Evolutionary conservation across 2,329 filamentous ascomycete genomes (phyloP).

Genomic region (Elsinoe perseae): DNA sequence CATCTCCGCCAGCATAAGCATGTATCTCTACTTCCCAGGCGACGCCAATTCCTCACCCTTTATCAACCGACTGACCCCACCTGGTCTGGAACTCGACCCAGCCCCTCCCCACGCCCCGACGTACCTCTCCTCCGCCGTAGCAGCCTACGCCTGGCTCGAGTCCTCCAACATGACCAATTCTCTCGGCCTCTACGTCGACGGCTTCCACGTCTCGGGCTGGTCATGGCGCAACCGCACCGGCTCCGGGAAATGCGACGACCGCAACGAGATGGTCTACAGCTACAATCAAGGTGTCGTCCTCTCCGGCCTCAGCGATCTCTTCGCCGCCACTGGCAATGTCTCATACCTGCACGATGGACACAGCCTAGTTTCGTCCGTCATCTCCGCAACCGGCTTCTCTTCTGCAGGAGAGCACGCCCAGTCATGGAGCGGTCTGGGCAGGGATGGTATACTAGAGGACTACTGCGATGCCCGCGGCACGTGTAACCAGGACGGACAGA

Average conservation of each 20-base stretch:
- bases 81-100: slow-evolving; percentile 60
- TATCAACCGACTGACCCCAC: slow-evolving; percentile 31
- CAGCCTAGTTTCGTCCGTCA: slow-evolving; percentile 62
- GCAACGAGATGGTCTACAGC: slow-evolving; percentile 84
- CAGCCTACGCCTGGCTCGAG: slow-evolving; percentile 65
- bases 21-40: slow-evolving; percentile 85
- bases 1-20: slow-evolving; percentile 73
- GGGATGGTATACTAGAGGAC: slow-evolving; percentile 73
- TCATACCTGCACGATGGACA: slow-evolving; percentile 74
- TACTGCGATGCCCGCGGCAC: slow-evolving; percentile 64
- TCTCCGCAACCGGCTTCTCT: slow-evolving; percentile 69
- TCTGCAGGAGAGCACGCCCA: slow-evolving; percentile 35
- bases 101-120: slow-evolving; percentile 66
- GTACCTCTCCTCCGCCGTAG: slow-evolving; percentile 45
- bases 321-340: slow-evolving; percentile 64
- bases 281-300: slow-evolving; percentile 93
- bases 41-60: slow-evolving; percentile 68
- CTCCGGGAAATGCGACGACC: slow-evolving; percentile 66
- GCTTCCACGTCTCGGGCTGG: slow-evolving; percentile 74
- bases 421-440: slow-evolving; percentile 65
- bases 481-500: slow-evolving; percentile 78
- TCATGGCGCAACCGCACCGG: slow-evolving; percentile 45
- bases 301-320: slow-evolving; percentile 71
- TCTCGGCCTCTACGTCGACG: slow-evolving; percentile 73
- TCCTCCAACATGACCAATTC: slow-evolving; percentile 52